phyloP scores from a whole-genome alignment of 768 basidiomycete genomes.

The Pisolithus microcarpus region DNA sequence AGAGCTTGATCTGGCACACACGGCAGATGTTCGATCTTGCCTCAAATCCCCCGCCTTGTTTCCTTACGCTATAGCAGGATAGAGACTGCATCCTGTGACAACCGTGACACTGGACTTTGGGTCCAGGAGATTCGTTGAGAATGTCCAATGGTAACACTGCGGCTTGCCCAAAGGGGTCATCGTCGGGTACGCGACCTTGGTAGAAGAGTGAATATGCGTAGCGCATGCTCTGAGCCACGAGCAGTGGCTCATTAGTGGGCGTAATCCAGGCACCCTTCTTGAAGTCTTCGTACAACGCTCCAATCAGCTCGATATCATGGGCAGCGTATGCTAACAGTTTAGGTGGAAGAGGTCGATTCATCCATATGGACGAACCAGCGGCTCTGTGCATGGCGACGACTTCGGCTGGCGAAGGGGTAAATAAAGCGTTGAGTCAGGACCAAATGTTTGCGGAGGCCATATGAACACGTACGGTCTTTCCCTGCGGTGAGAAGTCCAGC shows the following conservation, averaged over 20 bases:
- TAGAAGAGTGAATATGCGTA: slow-evolving; percentile 23
- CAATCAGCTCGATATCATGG: slow-evolving; percentile 36
- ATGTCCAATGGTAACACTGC: slow-evolving; percentile 22
- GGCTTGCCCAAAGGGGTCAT: slow-evolving; percentile 18
- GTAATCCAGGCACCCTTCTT: slow-evolving; percentile 18
- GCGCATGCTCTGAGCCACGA: slow-evolving; percentile 23
- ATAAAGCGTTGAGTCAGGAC: not conserved
- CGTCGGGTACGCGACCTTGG: slow-evolving; percentile 20
- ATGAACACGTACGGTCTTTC: slow-evolving; percentile 27
- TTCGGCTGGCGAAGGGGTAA: slow-evolving; percentile 17
- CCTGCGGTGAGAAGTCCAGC: slow-evolving; percentile 14
- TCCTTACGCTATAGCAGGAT: slow-evolving; percentile 17
- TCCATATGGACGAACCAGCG: slow-evolving; percentile 26
- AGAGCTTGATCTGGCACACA: slow-evolving; percentile 25
- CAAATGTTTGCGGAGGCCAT: not conserved
- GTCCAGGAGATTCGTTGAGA: slow-evolving; percentile 19
- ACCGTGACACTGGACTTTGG: slow-evolving; percentile 18
- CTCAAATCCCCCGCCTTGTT: slow-evolving; percentile 12
- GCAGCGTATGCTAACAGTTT: slow-evolving; percentile 37
- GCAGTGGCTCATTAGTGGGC: slow-evolving; percentile 1
- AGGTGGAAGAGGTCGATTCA: slow-evolving; percentile 29
- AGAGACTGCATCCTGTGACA: slow-evolving; percentile 24
- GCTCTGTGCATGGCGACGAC: slow-evolving; percentile 33
- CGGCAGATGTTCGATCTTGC: slow-evolving; percentile 21
- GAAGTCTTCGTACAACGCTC: slow-evolving; percentile 30